Evolutionary conservation across 2,329 filamentous ascomycete genomes (phyloP).

Genomic region (Fusarium cicatricum): DNA sequence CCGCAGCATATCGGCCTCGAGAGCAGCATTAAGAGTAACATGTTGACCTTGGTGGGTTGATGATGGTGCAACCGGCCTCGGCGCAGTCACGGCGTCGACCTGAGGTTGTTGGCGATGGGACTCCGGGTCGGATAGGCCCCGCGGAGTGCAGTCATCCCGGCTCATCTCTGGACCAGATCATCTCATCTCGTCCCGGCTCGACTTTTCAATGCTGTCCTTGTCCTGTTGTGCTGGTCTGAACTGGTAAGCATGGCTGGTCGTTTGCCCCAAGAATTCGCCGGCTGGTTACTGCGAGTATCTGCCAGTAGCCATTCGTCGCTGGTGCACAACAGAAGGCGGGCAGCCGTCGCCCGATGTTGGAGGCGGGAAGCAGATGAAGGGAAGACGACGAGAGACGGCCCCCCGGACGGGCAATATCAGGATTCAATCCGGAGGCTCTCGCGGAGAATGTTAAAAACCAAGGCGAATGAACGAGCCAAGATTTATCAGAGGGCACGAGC

Average conservation of each 20-base stretch:
- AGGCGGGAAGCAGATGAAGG: conserved; percentile 26
- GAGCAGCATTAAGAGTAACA: conserved; percentile 55
- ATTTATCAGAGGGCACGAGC: conserved; percentile 44
- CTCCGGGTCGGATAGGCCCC: conserved; percentile 44
- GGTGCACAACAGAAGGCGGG: conserved; percentile 38
- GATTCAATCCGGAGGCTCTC: conserved; percentile 40
- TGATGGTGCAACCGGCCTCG: conserved; percentile 58
- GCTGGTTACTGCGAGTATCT: conserved; percentile 34
- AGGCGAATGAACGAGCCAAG: conserved; percentile 42
- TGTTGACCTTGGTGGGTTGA: conserved; percentile 58
- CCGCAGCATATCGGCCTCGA: conserved; percentile 64
- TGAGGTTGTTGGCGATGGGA: conserved; percentile 55
- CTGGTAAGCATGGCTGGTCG: conserved; percentile 40
- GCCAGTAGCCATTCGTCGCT: conserved; percentile 36
- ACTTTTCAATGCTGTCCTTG: conserved; percentile 37
- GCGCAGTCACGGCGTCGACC: conserved; percentile 60
- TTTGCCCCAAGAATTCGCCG: conserved; percentile 26
- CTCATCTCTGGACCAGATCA: conserved; percentile 44
- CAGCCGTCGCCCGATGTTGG: conserved; percentile 32
- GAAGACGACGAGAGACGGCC: conserved; percentile 26
- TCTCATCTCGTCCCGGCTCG: conserved; percentile 41
- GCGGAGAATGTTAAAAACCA: conserved; percentile 39
- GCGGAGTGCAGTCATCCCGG: conserved; percentile 44
- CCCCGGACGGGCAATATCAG: conserved; percentile 37
- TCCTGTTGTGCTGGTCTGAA: conserved; percentile 35